Conservation (phyloP, 2,329 filamentous ascomycete genomes). For the Pseudogymnoascus sp. region DNA sequence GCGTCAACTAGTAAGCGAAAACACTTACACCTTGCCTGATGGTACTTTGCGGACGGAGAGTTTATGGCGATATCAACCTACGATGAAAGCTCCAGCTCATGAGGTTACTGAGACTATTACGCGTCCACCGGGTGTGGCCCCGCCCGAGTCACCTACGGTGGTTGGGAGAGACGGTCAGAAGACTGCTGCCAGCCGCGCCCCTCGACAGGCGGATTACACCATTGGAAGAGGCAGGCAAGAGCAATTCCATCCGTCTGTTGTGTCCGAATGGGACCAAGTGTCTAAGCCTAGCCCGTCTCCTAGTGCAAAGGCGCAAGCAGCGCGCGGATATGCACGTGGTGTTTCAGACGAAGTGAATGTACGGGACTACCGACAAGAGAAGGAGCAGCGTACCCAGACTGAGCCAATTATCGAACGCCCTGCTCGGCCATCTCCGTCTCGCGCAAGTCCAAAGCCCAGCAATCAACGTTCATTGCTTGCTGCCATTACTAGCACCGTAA, state of each 20-base stretch:
- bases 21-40: not conserved
- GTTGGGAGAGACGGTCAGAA: not conserved
- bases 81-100: not conserved
- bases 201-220: not conserved
- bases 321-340: not conserved
- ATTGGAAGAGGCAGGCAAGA: not conserved
- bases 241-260: not conserved
- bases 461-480: not conserved
- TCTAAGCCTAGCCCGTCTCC: not conserved
- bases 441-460: not conserved
- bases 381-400: not conserved
- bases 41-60: conserved; percentile 2
- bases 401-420: not conserved
- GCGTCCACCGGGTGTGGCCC: not conserved
- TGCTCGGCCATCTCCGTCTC: not conserved
- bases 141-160: not conserved
- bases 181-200: not conserved
- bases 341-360: not conserved
- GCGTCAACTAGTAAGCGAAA: conserved; percentile 3
- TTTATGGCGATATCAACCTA: conserved; percentile 2
- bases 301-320: not conserved
- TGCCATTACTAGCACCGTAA: conserved; percentile 1
- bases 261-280: conserved; percentile 5
- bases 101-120: not conserved
- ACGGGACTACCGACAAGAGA: not conserved